phyloP scores from a whole-genome alignment of 1,284 basidiomycete species.

The Ustilago sp. region DNA sequence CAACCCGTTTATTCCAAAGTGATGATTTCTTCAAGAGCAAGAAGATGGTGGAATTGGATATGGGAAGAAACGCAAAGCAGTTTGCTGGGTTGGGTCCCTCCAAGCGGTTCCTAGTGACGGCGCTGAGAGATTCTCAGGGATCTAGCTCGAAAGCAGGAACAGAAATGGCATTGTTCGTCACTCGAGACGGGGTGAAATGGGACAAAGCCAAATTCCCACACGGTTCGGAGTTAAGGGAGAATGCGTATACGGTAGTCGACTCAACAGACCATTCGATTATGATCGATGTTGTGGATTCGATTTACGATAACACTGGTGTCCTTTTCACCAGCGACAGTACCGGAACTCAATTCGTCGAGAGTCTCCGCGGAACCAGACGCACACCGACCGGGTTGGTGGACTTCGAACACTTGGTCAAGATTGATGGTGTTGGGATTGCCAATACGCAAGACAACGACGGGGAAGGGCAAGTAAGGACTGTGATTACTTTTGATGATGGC shows the following conservation, averaged over 20 bases:
- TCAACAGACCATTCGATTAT: conserved; percentile 90
- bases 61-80: conserved; percentile 59
- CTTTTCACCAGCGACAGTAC: conserved; percentile 94
- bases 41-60: conserved; percentile 56
- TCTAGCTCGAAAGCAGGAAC: conserved; percentile 25
- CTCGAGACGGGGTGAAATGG: conserved; percentile 60
- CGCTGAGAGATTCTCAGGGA: conserved; percentile 58
- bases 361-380: conserved; percentile 88
- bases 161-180: conserved; percentile 66
- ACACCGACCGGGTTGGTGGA: conserved; percentile 90
- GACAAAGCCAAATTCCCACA: conserved; percentile 77
- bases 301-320: conserved; percentile 80
- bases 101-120: conserved; percentile 63
- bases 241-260: conserved; percentile 95
- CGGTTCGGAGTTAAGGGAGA: conserved; percentile 82
- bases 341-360: conserved; percentile 94
- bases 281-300: conserved; percentile 79
- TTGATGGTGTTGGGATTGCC: conserved; percentile 93
- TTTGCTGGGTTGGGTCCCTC: conserved; percentile 65
- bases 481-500: conserved; percentile 93
- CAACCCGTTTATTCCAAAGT: conserved; percentile 57
- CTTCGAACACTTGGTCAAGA: conserved; percentile 88
- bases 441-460: conserved; percentile 79
- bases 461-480: conserved; percentile 78
- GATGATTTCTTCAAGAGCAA: conserved; percentile 64